Base-by-base conservation (phyloP, 495 filamentous ascomycete genomes). In the Podospora appendiculata region DNA sequence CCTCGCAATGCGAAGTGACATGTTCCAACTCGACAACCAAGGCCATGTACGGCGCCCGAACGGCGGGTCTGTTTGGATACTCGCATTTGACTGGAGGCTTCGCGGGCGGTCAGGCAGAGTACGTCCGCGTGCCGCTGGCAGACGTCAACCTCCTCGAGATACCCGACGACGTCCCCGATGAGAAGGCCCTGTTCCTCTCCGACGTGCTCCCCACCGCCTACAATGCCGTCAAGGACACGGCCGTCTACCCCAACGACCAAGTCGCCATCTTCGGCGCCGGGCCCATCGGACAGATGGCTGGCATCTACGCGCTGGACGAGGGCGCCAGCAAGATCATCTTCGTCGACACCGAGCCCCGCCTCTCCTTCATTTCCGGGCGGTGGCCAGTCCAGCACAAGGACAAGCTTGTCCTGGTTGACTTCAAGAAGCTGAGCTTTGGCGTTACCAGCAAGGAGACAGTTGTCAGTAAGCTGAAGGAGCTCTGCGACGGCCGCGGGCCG, bases 31-130 rank as follows among this genome's bases (percentile, higher is more conserved):
- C 73, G 8, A 74, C 83, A 48, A 74, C 78, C 46, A 81, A 86
- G 57, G 79, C 72, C 45, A 81, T 96, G 83, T 94, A 88, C 54
- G 86, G 85, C 11, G 73, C 76, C 8, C 73, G 75, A 16, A 88
- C 87, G 0, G 86, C 88, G 1, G 89, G 88, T 58, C 81, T 83
- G 67, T 88, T 86, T 56, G 83, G 84, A 0, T 88, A 87, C 66
- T 78, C 73, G n/a, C 84, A 81, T 57, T 87, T 95, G 61, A 88
- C 86, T 0, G 89, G 90, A 4, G 91, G 91, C 3, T 96, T 90
- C 61, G 88, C 90, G 10, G 90, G 90, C 41, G 89, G 90, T 0
- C 90, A 95, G 63, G 86, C 90, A 9, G 91, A 96, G 66, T 95
- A 90, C 53, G 81, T 88, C 8, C 81, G 91, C 0, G 88, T 94